Conservation (phyloP, 768 basidiomycete species). For the Amanita subjunquillea region DNA sequence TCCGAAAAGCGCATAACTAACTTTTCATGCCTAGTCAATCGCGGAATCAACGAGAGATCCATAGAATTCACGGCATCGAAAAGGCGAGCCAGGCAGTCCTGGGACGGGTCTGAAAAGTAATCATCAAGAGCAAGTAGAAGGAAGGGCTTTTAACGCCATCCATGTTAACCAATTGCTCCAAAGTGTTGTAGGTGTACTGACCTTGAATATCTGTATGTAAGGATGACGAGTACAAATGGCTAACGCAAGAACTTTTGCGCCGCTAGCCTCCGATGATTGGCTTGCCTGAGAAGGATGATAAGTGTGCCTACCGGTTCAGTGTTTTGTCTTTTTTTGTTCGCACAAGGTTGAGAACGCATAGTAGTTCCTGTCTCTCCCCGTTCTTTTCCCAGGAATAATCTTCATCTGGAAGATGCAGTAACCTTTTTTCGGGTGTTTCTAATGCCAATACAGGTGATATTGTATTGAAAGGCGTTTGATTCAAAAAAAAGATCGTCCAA, state of each 20-base stretch:
- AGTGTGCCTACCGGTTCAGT: slow-evolving; percentile 50
- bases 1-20: slow-evolving; percentile 85
- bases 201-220: slow-evolving; percentile 95
- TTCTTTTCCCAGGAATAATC: slow-evolving; percentile 12
- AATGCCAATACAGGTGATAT: slow-evolving; percentile 75
- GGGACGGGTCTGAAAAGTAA: slow-evolving; percentile 83
- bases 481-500: slow-evolving; percentile 98
- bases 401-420: slow-evolving; percentile 25
- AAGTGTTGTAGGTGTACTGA: slow-evolving; percentile 16
- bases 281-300: not conserved
- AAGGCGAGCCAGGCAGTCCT: slow-evolving; percentile 81
- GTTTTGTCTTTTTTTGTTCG: slow-evolving; percentile 86
- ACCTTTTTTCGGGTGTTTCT: slow-evolving; percentile 40
- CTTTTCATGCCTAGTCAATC: slow-evolving; percentile 73
- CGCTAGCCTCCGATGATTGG: slow-evolving; percentile 34
- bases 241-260: slow-evolving; percentile 89
- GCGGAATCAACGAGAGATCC: slow-evolving; percentile 71
- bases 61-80: slow-evolving; percentile 93
- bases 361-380: slow-evolving; percentile 38
- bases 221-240: slow-evolving; percentile 91
- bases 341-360: slow-evolving; percentile 87
- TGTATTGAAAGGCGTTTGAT: slow-evolving; percentile 84
- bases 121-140: slow-evolving; percentile 91
- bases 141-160: slow-evolving; percentile 43
- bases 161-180: slow-evolving; percentile 19